Evolutionary conservation across 2,329 filamentous ascomycete species (phyloP), one percentile per base, ranked within the genome.

Genomic region (Hypoxylon sp.): DNA sequence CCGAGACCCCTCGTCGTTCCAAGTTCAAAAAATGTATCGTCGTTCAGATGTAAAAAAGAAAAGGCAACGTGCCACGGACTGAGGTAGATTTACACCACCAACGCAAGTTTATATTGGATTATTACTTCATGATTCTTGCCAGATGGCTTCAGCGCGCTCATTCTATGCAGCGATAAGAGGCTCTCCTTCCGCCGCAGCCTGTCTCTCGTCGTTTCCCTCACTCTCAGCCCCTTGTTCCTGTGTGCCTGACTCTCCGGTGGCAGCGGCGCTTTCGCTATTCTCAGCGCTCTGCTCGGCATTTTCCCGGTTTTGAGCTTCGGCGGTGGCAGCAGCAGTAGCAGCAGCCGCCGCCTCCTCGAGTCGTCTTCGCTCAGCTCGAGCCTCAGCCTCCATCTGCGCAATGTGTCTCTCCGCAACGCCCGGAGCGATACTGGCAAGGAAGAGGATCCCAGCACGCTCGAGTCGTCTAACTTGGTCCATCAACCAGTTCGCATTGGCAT

Each of bases 321-420:
- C 35, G n/a, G n/a, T n/a, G n/a, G 71, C 65, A 30, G 70, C 70
- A 8, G 71, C 71, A 0, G 66, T 68, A 3, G 71, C 72, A 1
- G 69, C 71, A 4, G 69, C 71, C 19, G 70, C 73, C 27, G 72
- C 75, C 1, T 71, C 73, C 50, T 80, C 75, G 58, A 70, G 70
- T 17, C 76, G 70, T 53, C 75, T 69, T 29, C 71, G 65, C 58
- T 78, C 78, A 25, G 61, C 73, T 38, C 76, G 71, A 27, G 75
- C 77, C 46, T 80, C 76, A 3, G 77, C 79, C 60, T 83, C 80
- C 2, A 83, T 67, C 32, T 80, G 76, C 16, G 78, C 80, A 53
- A 88, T 86, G 55, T 88, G 84, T 37, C 83, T 73, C 68, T 88
- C 84, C 1, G 83, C 83, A 16, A 88, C 78, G 7, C 84, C 84